Conservation (phyloP, 2,329 filamentous ascomycete genomes). For the Trichoderma brevicompactum region DNA sequence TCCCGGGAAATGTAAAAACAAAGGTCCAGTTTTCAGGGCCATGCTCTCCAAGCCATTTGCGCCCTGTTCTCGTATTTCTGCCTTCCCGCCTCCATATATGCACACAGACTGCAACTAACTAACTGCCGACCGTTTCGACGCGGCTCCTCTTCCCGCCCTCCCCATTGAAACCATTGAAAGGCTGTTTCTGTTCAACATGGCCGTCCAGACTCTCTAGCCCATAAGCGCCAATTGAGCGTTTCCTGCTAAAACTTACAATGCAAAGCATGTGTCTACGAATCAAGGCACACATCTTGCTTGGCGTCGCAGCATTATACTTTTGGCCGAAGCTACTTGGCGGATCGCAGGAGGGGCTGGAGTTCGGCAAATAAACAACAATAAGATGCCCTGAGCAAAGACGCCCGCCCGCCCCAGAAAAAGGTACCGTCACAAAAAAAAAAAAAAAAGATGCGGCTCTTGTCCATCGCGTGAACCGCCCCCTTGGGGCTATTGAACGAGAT, state of each 20-base stretch:
- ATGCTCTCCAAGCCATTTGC: not conserved
- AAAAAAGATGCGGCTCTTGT: not conserved
- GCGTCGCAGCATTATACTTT: conserved; percentile 3
- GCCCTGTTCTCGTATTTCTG: conserved; percentile 18
- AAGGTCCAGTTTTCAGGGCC: too few species aligned
- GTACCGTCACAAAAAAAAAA: not conserved
- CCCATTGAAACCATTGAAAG: conserved; percentile 2
- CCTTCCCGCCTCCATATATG: conserved; percentile 1
- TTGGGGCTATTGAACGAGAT: not conserved
- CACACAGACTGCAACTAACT: not conserved
- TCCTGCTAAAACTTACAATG: not conserved
- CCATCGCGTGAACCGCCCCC: not conserved
- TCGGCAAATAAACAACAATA: too few species aligned
- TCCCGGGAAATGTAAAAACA: not conserved
- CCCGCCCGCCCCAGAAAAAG: not conserved
- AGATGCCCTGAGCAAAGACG: too few species aligned
- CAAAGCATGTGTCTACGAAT: conserved; percentile 2
- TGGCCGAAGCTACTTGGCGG: conserved; percentile 17
- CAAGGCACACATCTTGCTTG: conserved; percentile 6
- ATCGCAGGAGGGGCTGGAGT: not conserved
- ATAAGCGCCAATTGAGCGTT: conserved; percentile 3
- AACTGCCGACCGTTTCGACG: conserved; percentile 3
- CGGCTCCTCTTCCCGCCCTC: conserved; percentile 9
- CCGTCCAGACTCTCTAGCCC: not conserved
- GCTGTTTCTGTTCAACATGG: not conserved